Evolutionary conservation across 805 yeast species (phyloP), one percentile per base, ranked within the genome.

Genomic region (Yarrowia alimentaria): DNA sequence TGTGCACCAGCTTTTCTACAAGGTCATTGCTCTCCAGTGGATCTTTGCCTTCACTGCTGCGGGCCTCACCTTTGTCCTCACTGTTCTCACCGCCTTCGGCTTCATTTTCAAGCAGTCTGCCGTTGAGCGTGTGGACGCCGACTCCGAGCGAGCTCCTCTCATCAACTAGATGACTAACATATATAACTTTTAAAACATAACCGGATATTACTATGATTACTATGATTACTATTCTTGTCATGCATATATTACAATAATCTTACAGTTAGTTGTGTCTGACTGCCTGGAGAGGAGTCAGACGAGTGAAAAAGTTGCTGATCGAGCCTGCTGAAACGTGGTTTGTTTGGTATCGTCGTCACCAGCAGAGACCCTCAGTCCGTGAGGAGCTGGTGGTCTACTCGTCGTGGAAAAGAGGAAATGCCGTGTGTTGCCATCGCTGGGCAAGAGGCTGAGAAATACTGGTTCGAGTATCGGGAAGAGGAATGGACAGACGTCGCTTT

Each of bases 21-120:
- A 77, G 67, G 69, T 79, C 28, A 74, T 86, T 68, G 91, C 91
- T 2, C 72, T 86, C 57, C 95, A 86, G 69, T 86, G 95, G 95
- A 77, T 83, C 57, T 86, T 86, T 69, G 94, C 89, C 3, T 79
- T 83, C 56, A 65, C 76, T 50, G 84, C 85, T 55, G 67, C 85
- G 8, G 80, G 77, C 5, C 50, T 80, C 22, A 72, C 83, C 62
- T 73, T 80, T 53, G 59, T 80, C 16, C 63, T 74, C 42, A 70
- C 84, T 6, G 58, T 77, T 13, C 65, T 77, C 22, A 74, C 76
- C 28, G 61, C 67, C 33, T 40, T 63, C 45, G 50, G 50, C 28
- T 22, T 43, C 20, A 14, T 43, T 21, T 30, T 30, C 22, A 30
- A 30, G 30, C 14, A 30, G 37, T 37, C 37, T 13, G 37, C 35